Evolutionary conservation across 768 basidiomycete species (phyloP), one percentile per base, ranked within the genome.

Genomic region (Tylopilus intermedius): DNA sequence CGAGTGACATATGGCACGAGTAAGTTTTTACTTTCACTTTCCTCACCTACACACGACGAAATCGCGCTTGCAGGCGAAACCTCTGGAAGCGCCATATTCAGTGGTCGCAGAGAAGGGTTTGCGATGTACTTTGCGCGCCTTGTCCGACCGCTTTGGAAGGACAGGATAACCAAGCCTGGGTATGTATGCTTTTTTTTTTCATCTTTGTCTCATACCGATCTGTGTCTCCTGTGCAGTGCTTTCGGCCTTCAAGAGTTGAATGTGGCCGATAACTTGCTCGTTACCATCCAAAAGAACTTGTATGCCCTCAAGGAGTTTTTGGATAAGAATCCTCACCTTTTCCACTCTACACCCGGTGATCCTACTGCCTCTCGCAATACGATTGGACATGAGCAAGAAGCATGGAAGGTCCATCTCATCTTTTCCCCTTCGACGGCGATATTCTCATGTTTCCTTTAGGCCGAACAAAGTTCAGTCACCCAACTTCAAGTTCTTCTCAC

Each of bases 51-150:
- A 5, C 11, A 22, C 42, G 46, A 54, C 27, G 29, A 52, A 33
- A 54, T 48, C 27, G 53, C 37, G 30, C 22, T 51, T 39, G 18
- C 53, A 82, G 85, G 80, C 38, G 86, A 88, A 57, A 80, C 75
- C 60, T 80, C 83, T 46, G 87, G 88, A 14, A 86, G 79, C 43
- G 82, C 86, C 3, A 80, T 83, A 50, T 96, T 88, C 68, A 93
- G 90, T 58, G 89, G 93, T 29, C 79, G 93, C 51, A 79, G 93
- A 54, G 91, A 96, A 71, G 94, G 91, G 2, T 77, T 98, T 45
- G 86, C 86, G 0, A 69, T 95, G 27, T 94, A 93, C 67, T 83
- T 98, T 65, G 81, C 91, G 7, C 79, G 96, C 41, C 76, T 96
- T 24, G 73, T 96, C 21, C 75, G 92, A 30, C 89, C 92, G 1